Conservation (phyloP, 2,329 filamentous ascomycete genomes). For the Xylariaceae sp. region DNA sequence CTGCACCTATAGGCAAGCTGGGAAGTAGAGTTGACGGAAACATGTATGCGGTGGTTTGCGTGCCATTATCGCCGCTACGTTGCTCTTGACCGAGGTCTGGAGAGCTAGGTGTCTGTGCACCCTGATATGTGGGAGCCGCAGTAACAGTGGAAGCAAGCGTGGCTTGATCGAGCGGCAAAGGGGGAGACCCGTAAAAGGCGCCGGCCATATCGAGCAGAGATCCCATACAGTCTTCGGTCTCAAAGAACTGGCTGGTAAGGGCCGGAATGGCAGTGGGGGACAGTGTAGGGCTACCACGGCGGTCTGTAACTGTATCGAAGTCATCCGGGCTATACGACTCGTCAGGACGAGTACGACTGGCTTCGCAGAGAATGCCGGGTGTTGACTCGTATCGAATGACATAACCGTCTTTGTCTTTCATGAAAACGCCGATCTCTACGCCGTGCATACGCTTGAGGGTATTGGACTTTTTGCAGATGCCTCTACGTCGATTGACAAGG, state of each 20-base stretch:
- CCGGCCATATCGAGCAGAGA: no score
- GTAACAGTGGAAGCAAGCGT: not conserved
- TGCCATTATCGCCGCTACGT: not conserved
- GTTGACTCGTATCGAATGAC: not conserved
- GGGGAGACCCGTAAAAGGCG: not conserved
- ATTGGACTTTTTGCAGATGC: not conserved
- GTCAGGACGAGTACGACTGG: not conserved
- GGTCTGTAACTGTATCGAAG: not conserved
- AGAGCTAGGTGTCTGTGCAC: not conserved
- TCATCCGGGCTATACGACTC: not conserved
- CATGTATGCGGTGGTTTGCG: not conserved
- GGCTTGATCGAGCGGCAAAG: not conserved
- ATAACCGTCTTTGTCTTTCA: not conserved
- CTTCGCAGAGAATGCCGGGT: not conserved
- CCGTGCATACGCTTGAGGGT: not conserved
- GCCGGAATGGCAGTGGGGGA: not conserved
- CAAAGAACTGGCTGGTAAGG: not conserved
- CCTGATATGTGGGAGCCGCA: not conserved
- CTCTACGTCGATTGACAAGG: not conserved
- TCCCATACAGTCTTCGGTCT: no score
- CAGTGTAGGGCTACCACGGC: not conserved
- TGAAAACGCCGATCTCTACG: not conserved
- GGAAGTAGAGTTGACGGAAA: not conserved
- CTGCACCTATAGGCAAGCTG: not conserved
- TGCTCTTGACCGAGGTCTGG: not conserved